Conservation (phyloP, 495 filamentous ascomycete genomes). For the Chaetomium tenue region DNA sequence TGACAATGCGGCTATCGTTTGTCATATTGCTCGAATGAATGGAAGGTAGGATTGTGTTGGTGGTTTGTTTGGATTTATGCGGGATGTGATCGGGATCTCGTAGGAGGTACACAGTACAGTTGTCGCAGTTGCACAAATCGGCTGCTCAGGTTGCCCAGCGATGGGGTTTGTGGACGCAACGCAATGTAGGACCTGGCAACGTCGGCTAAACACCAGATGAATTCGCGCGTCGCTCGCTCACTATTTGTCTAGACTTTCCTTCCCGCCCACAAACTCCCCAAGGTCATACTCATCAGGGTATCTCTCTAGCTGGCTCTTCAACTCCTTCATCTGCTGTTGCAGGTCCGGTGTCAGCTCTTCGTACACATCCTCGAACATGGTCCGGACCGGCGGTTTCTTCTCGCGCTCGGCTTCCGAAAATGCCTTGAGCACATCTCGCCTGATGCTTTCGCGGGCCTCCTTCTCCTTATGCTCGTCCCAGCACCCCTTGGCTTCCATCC, state of each 20-base stretch:
- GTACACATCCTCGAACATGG: conserved; percentile 85
- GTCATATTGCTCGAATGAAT: conserved; percentile 8
- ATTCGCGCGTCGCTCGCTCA: conserved; percentile 11
- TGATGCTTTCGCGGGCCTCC: conserved; percentile 61
- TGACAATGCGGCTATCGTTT: conserved; percentile 12
- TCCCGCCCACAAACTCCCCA: conserved; percentile 71
- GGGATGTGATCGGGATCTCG: neutral
- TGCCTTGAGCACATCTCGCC: conserved; percentile 75
- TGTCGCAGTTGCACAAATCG: neutral
- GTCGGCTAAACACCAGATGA: conserved; percentile 2
- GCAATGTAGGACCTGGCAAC: neutral
- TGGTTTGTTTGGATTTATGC: neutral
- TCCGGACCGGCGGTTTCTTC: conserved; percentile 77
- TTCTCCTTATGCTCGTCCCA: conserved; percentile 86
- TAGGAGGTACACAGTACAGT: neutral
- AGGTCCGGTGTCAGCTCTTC: conserved; percentile 82
- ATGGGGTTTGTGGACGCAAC: neutral
- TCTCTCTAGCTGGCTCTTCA: conserved; percentile 71
- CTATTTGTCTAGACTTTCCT: conserved; percentile 55
- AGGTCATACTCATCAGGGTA: conserved; percentile 96
- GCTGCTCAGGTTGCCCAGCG: neutral
- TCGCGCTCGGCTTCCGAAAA: conserved; percentile 85
- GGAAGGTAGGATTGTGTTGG: neutral
- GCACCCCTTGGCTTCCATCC: conserved; percentile 72
- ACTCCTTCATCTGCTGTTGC: conserved; percentile 70